Evolutionary conservation across 352 stramenopile genomes (phyloP).

Genomic region (Phytophthora pseudosyringae): DNA sequence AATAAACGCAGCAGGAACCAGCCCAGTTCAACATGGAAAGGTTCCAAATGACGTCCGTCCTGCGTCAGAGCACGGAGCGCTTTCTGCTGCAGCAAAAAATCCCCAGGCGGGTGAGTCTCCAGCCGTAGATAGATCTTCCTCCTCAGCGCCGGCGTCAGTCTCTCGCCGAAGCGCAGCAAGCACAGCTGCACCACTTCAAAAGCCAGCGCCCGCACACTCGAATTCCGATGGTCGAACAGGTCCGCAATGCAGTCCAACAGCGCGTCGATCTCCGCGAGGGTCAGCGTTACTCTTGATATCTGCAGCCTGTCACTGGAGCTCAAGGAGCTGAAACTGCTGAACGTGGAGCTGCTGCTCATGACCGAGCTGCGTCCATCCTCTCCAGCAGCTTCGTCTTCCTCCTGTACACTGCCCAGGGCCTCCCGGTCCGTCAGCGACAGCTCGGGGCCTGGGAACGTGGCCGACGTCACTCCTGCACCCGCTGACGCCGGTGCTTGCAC

Average conservation of each 20-base stretch:
- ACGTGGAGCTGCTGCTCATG: conserved; percentile 18
- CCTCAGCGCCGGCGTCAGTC: conserved; percentile 49
- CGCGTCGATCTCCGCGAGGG: conserved; percentile 56
- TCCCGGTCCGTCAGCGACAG: conserved; percentile 19
- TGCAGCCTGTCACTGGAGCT: conserved; percentile 20
- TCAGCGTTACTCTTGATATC: conserved; percentile 23
- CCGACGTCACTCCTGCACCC: conserved; percentile 24
- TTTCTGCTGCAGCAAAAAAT: conserved; percentile 72
- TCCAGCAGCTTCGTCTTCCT: conserved; percentile 21
- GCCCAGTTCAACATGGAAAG: conserved; percentile 74
- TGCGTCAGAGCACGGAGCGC: conserved; percentile 67
- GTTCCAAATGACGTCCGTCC: conserved; percentile 68
- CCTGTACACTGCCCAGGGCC: conserved; percentile 35
- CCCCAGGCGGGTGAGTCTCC: conserved; percentile 49
- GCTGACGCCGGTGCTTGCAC: conserved; percentile 23
- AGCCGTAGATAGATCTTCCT: conserved; percentile 66
- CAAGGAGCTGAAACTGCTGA: conserved; percentile 25
- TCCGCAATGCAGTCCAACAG: conserved; percentile 73
- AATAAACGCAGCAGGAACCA: conserved; percentile 80
- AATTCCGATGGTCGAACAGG: conserved; percentile 76
- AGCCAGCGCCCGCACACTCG: conserved; percentile 67
- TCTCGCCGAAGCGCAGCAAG: conserved; percentile 60
- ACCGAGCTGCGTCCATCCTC: conserved; percentile 14
- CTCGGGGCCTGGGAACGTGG: conserved; percentile 33
- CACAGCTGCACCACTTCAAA: conserved; percentile 82